Conservation (phyloP, 805 yeast species). For the Cyberlindnera subsufficiens region DNA sequence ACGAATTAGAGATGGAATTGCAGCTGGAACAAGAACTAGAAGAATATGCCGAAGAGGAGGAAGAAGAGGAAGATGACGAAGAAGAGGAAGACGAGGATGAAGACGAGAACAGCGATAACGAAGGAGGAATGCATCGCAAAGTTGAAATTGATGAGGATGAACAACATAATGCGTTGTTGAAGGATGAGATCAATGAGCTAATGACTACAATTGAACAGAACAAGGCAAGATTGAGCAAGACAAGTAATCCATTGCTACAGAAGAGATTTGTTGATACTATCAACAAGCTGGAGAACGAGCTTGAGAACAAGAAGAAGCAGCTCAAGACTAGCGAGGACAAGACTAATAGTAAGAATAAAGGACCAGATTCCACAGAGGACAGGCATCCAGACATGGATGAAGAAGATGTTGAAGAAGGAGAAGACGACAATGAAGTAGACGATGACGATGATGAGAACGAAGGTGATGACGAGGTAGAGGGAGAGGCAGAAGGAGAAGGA, state of each 20-base stretch:
- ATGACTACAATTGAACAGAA: constrained; percentile 74
- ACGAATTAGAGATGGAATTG: constrained; percentile 49
- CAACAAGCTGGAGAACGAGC: constrained; percentile 69
- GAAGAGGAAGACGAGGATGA: constrained; percentile 35
- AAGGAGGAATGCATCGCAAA: constrained; percentile 23
- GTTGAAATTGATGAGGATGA: constrained; percentile 36
- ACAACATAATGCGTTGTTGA: constrained; percentile 66
- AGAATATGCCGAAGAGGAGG: constrained; percentile 25
- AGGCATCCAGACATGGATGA: constrained; percentile 28
- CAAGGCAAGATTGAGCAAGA: constrained; percentile 62
- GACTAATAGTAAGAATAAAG: constrained; percentile 19
- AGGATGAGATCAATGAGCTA: constrained; percentile 81
- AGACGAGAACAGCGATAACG: constrained; percentile 27
- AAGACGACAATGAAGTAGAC: constrained; percentile 30
- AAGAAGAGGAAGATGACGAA: constrained; percentile 22
- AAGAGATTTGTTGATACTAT: constrained; percentile 82
- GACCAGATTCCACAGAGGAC: constrained; percentile 21
- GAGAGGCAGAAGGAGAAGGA: not conserved
- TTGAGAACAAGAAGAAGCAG: constrained; percentile 73
- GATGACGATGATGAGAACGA: constrained; percentile 21
- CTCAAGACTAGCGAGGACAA: constrained; percentile 36
- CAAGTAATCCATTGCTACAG: constrained; percentile 77
- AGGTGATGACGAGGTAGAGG: constrained; percentile 6
- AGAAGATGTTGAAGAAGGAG: constrained; percentile 24
- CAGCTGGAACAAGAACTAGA: constrained; percentile 39